Evolutionary conservation across 345 rosid genomes (phyloP), one percentile per base, ranked within the genome.

Genomic region (Alliaria petiolata): DNA sequence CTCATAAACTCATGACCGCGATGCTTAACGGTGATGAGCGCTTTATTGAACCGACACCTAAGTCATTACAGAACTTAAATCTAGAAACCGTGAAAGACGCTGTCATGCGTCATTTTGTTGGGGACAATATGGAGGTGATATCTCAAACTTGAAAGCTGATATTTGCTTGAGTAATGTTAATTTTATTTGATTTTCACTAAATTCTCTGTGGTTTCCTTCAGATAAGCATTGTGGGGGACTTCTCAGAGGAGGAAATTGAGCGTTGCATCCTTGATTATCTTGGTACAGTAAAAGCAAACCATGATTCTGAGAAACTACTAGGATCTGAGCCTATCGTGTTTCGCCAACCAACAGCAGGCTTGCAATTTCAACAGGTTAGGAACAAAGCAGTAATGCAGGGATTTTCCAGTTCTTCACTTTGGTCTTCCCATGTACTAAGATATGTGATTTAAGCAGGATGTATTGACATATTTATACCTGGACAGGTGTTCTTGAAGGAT

Each of bases 11-110:
- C 78, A 95, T 95, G 96, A 79, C 79, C 10, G 97, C 99, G 55
- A 95, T 95, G 98, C 80, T 95, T 81, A 86, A 95, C 75, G 99
- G 89, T 65, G 97, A 95, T 78, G 98, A 92, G 78, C 88, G 98
- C 55, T 95, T 95, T 82, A 81, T 92, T 61, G 99, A 95, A 79
- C 99, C 99, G 53, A 84, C 96, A 45, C 97, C 93, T 13, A 83
- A 85, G 69, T 89, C 97, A 44, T 81, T 95, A 65, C 86, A 89
- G 76, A 88, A 78, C 83, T 81, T 95, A 71, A 79, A 84, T 51
- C 79, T 95, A 68, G 76, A 85, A 51, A 74, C 93, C 3, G 99
- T 95, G 56, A 86, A 82, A 81, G 91, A 90, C 69, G 99, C 98
- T 5, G 95, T 90, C 47, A 95, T 95, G 99, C 86, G 83, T 80